Base-by-base conservation (phyloP, 495 filamentous ascomycete species). In the Neurospora tetrasperma region DNA sequence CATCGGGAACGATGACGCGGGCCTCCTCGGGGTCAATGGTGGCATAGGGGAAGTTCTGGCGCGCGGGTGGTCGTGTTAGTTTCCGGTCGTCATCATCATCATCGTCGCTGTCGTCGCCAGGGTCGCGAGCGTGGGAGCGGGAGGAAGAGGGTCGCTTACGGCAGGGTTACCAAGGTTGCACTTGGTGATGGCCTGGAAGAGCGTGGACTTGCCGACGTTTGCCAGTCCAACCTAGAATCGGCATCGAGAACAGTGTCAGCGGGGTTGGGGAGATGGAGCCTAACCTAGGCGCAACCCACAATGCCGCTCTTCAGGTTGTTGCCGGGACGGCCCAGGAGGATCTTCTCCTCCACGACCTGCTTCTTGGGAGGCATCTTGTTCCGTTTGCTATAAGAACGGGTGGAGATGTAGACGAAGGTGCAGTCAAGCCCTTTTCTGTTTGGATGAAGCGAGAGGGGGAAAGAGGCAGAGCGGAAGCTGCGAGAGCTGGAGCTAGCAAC, bases 231-330 rank as follows among this genome's bases (percentile, higher is more conserved):
- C 94, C 94, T 97, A 83, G 77, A 74, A 62, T 69, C 27, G 69
- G 68, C 69, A 77, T 69, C 72, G 73, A 74, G 79, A 73, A 66
- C 66, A 73, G 35, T 71, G 76, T 81, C 76, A 79, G 76, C 74
- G 69, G 62, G 46, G 74, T 76, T 66, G 74, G 71, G 72, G 71
- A 74, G 73, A 71, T 70, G 71, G 44, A 42, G 75, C 70, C 66
- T 42, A 66, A 71, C 73, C 69, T 73, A 73, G 75, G 54, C 54
- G 74, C 74, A 81, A 90, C 93, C 88, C 91, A 97, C 96, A 89
- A 99, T 99, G 88, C 96, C 96, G 85, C 93, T 96, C 90, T 98
- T 99, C 84, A 99, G 85, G 86, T 90, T 98, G 87, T 99, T 99
- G 78, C 96, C 96, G 72, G 96, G 96, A 79, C 96, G 89, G 80